Evolutionary conservation across 805 yeast species (phyloP), one percentile per base, ranked within the genome.

Genomic region (Candida dajiaensis): DNA sequence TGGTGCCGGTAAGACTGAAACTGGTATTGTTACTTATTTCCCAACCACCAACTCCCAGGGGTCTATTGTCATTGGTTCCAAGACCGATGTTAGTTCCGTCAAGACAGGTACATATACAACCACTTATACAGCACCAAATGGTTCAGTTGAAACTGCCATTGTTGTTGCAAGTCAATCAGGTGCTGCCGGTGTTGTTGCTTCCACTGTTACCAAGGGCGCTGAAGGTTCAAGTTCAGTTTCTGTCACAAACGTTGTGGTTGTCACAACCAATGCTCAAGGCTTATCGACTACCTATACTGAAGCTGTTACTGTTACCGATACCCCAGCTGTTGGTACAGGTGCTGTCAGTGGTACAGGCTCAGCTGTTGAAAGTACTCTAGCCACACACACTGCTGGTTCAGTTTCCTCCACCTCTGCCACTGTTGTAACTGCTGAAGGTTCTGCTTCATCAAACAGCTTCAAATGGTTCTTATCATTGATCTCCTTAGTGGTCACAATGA

Each of bases 41-140:
- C 45, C 45, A 21, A 26, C 38, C 23, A 43, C 45, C 15, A 25
- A 43, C 18, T 9, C 23, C 18, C 22, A 28, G 4, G 45, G 45
- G 4, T 37, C 23, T 21, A 22, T 43, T 16, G 25, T 29, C 20
- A 38, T 38, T 22, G 29, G 33, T 28, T 26, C 46, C 7, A 23
- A 37, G 10, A 16, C 26, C 6, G 16, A 4, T 15, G 33, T 28
- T 6, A 37, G 16, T 28, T 23, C 38, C n/a, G 15, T 37, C 4
- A 26, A 16, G 10, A 15, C 40, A 12, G 26, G 35, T 15, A 11
- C 31, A 7, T 37, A 42, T 12, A 42, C 44, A 8, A 42, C 29
- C 25, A 13, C 31, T 7, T 26, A 23, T 15, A 36, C 44, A 13
- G 40, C 23, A 11, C 21, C 22, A 16, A 36, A 42, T 19, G 44